These are phyloP conservation scores for Dichomitus squalens DNA, from an alignment of 1,284 basidiomycete genomes.

Conservation along the genomic window DNA sequence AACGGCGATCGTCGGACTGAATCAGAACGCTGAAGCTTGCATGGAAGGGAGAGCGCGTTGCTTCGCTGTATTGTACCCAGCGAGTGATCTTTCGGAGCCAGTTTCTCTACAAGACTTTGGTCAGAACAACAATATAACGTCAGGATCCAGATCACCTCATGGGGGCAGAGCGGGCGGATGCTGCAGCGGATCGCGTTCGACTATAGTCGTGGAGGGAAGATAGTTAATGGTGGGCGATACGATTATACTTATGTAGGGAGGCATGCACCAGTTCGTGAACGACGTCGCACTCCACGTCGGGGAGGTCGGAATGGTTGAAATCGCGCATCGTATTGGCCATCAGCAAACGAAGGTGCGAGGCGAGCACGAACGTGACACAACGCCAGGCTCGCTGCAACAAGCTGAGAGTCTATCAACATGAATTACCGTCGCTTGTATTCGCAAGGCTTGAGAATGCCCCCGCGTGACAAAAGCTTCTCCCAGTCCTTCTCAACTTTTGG, in stretches of 20 bases:
- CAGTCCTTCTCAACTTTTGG: slow-evolving; percentile 62
- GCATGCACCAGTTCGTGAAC: background rate
- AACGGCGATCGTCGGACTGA: slow-evolving; percentile 6
- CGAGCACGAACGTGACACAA: background rate
- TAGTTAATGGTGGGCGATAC: background rate
- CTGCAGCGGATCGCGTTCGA: background rate
- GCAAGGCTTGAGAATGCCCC: slow-evolving; percentile 84
- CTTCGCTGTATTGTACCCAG: background rate
- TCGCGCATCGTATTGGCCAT: background rate
- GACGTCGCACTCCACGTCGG: background rate
- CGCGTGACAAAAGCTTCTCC: slow-evolving; percentile 60
- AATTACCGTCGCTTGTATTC: slow-evolving; percentile 91
- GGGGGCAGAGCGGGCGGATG: background rate
- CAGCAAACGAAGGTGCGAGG: background rate
- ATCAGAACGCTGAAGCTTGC: slow-evolving; percentile 11
- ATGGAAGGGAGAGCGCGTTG: slow-evolving; percentile 10
- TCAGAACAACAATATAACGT: background rate
- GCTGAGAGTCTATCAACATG: background rate
- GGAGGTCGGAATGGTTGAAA: background rate
- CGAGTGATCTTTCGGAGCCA: slow-evolving; percentile 2
- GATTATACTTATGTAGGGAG: background rate
- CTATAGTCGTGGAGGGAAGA: background rate
- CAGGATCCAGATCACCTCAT: background rate
- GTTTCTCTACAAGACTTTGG: background rate
- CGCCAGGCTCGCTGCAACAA: background rate